A percentile compares a stretch with the other conserved stretches of the same genome.
Evolutionary conservation across 345 rosid species (phyloP).

Genomic region (Rubroshorea leprosula): DNA sequence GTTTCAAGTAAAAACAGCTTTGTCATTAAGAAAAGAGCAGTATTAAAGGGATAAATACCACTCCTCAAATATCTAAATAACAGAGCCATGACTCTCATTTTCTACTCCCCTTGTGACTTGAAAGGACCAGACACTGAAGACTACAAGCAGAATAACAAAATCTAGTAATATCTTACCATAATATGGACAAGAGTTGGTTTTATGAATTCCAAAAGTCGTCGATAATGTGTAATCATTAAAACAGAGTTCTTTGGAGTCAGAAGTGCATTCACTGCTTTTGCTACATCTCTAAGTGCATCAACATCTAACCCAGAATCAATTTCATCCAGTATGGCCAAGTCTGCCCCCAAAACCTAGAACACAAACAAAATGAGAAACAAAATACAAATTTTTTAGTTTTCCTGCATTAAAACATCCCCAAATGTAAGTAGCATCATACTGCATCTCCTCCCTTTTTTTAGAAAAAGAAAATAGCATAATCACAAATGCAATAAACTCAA

Average conservation of each 20-base stretch:
- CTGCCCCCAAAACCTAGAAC: constrained; percentile 82
- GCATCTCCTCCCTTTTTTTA: no score
- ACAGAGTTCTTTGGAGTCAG: constrained; percentile 80
- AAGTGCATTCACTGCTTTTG: constrained; percentile 84
- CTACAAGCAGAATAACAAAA: not conserved
- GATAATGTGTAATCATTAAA: constrained; percentile 91
- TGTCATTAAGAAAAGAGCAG: not conserved
- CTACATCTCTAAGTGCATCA: constrained; percentile 92
- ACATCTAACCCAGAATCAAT: constrained; percentile 96
- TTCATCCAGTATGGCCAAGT: constrained; percentile 86
- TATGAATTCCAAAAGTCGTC: constrained; percentile 69
- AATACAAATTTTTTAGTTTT: constrained; percentile 1
- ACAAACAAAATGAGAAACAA: not conserved
- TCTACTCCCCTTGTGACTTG: no score
- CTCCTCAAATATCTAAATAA: not conserved
- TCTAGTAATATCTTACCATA: constrained; percentile 50
- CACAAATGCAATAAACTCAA: no score
- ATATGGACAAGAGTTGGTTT: constrained; percentile 74
- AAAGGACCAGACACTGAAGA: not conserved
- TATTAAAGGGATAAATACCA: not conserved
- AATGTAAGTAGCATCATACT: not conserved
- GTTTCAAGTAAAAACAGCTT: not conserved
- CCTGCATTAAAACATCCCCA: not conserved
- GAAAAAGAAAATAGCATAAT: no score
- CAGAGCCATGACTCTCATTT: not conserved